Conservation (phyloP, 2,329 filamentous ascomycete genomes). For the Aureobasidium sp. region DNA sequence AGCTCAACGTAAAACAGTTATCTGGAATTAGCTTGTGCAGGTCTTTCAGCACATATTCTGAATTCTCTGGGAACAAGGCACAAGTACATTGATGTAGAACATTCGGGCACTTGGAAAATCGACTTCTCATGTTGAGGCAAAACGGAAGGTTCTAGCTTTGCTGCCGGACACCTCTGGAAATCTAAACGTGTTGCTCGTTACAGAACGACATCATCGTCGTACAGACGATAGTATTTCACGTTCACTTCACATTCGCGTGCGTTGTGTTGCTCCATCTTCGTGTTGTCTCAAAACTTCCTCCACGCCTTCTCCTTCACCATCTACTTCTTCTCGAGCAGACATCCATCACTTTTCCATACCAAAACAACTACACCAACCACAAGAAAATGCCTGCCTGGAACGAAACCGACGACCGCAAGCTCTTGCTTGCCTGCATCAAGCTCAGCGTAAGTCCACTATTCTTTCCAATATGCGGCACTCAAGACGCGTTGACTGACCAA, state of each 20-base stretch:
- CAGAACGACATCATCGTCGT: background rate
- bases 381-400: background rate
- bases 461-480: too few species aligned
- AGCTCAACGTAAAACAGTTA: background rate
- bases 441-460: too few species aligned
- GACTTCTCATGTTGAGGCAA: too few species aligned
- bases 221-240: background rate
- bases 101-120: background rate
- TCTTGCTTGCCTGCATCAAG: background rate
- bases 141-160: too few species aligned
- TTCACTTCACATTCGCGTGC: background rate
- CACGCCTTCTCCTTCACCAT: too few species aligned
- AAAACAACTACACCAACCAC: background rate
- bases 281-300: background rate
- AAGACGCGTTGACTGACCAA: too few species aligned
- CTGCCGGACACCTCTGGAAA: background rate
- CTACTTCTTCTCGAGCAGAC: background rate
- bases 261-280: background rate
- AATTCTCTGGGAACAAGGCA: background rate
- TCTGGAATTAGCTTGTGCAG: background rate
- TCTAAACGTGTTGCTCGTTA: background rate
- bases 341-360: too few species aligned
- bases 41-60: too few species aligned
- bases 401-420: constrained; percentile 1
- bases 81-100: too few species aligned